These are phyloP conservation scores for Aegilops tauschii DNA, from an alignment of 176 grass and related monocot species.

Conservation along the genomic window DNA sequence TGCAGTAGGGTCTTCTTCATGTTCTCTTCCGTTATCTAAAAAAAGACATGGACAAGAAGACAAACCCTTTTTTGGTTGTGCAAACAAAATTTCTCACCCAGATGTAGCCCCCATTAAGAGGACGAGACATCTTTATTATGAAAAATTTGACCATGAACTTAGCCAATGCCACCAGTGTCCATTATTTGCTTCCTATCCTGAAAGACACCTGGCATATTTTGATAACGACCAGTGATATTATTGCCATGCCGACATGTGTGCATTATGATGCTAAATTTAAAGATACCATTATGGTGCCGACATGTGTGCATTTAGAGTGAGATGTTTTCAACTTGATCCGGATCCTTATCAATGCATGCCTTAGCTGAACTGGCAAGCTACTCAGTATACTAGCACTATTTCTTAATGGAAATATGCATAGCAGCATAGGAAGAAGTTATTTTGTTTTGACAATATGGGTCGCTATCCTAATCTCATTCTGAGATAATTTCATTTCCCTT, in stretches of 20 bases:
- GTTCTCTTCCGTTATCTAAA: neutral
- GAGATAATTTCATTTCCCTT: neutral
- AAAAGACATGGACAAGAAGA: neutral
- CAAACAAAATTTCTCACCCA: neutral
- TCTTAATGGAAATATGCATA: neutral
- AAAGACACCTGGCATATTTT: neutral
- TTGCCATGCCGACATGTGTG: neutral
- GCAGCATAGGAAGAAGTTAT: neutral
- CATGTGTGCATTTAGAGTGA: neutral
- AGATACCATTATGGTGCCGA: neutral
- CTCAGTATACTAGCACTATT: neutral
- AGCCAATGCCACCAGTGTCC: neutral
- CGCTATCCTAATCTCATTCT: neutral
- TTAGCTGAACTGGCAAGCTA: neutral
- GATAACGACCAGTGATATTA: constrained; percentile 34
- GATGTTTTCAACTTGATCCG: neutral
- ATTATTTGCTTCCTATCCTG: neutral
- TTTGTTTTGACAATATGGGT: neutral
- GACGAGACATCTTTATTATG: neutral
- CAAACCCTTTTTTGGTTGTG: neutral
- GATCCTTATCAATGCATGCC: neutral
- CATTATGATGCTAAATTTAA: constrained; percentile 4
- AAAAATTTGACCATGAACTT: neutral
- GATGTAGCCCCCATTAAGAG: neutral
- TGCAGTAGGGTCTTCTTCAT: neutral